phyloP scores from a whole-genome alignment of 2,329 filamentous ascomycete genomes.

The Polychaeton citri region DNA sequence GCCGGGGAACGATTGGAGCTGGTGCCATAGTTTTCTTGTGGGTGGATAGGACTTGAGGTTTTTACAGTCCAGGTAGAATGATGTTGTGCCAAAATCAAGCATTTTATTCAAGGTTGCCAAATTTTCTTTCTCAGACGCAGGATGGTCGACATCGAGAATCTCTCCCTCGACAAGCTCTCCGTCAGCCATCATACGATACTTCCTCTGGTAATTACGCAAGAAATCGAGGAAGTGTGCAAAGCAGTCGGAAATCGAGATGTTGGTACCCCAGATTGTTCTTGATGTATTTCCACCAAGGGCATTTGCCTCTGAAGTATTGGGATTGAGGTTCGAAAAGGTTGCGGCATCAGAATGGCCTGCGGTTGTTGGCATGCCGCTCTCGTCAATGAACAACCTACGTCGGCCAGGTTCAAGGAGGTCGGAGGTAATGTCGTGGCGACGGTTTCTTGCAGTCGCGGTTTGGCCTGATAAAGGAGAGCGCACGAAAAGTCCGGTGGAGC shows the following conservation, averaged over 20 bases:
- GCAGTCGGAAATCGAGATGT: conserved; percentile 83
- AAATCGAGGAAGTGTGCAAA: conserved; percentile 85
- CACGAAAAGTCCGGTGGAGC: conserved; percentile 69
- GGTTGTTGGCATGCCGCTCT: conserved; percentile 46
- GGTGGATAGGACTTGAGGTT: conserved; percentile 89
- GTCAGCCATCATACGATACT: conserved; percentile 86
- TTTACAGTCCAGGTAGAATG: conserved; percentile 74
- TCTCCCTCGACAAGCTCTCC: conserved; percentile 63
- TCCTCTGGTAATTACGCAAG: conserved; percentile 76
- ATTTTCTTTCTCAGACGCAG: conserved; percentile 70
- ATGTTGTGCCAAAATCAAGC: conserved; percentile 70
- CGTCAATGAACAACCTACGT: conserved; percentile 50
- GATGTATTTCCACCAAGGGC: conserved; percentile 68
- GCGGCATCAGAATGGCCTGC: conserved; percentile 42
- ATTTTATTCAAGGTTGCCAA: conserved; percentile 78
- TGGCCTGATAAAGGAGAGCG: conserved; percentile 45
- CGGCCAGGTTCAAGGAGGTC: conserved; percentile 50
- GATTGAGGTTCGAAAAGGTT: conserved; percentile 57
- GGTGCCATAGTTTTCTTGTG: conserved; percentile 89
- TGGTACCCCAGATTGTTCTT: conserved; percentile 91
- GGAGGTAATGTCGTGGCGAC: conserved; percentile 78
- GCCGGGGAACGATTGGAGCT: conserved; percentile 83
- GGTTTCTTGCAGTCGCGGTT: conserved; percentile 42
- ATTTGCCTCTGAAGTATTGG: conserved; percentile 84
- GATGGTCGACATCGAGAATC: conserved; percentile 50